Conservation (phyloP, 202 grass and related monocot genomes). For the Eragrostis tef region DNA sequence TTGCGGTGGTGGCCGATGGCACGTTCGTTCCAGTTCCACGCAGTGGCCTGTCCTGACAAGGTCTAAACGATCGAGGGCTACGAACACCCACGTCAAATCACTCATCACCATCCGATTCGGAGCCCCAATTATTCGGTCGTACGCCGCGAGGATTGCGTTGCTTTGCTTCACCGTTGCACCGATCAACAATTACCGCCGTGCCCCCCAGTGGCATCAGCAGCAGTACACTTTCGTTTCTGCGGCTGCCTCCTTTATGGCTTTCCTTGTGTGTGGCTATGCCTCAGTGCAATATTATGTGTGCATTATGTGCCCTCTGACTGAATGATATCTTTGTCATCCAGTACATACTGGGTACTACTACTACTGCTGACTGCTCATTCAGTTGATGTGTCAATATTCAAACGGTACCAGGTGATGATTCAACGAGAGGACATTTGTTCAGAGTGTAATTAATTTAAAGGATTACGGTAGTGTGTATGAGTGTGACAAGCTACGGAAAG, state of each 20-base stretch:
- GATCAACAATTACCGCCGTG: too few relatives aligned
- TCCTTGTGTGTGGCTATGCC: neutral
- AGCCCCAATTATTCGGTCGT: neutral
- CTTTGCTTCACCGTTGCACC: too few relatives aligned
- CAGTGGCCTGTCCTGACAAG: neutral
- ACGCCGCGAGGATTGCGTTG: neutral
- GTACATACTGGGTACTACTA: neutral
- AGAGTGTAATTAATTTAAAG: neutral
- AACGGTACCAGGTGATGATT: neutral
- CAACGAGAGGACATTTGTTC: neutral
- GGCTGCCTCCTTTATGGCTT: constrained; percentile 10
- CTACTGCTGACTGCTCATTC: neutral
- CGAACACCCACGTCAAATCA: neutral
- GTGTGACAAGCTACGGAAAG: neutral
- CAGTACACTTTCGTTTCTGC: neutral
- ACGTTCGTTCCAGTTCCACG: neutral
- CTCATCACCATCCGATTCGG: neutral
- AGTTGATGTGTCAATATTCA: neutral
- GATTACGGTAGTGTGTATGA: neutral
- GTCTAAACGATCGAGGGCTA: neutral
- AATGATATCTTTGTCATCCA: constrained; percentile 15
- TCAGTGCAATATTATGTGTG: neutral
- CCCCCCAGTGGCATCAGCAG: too few relatives aligned
- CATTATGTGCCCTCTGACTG: neutral
- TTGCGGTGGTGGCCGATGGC: neutral